These are phyloP conservation scores for Endocalyx cinctus DNA, from an alignment of 2,329 filamentous ascomycete species.

Conservation along the genomic window DNA sequence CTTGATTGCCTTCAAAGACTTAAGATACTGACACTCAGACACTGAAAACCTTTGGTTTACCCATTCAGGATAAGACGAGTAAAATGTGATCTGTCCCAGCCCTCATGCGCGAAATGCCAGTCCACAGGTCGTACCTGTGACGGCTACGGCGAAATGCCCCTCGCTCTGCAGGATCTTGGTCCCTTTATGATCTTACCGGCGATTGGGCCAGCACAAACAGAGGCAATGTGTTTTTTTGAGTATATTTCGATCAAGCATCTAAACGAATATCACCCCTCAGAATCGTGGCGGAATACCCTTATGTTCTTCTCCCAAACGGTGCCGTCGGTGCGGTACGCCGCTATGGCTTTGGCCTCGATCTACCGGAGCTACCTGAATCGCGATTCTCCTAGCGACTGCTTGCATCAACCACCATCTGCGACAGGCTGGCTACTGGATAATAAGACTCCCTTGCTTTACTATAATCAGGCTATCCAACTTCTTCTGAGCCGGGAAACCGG, in stretches of 20 bases:
- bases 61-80: conserved; percentile 29
- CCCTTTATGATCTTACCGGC: conserved; percentile 20
- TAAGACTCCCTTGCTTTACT: conserved; percentile 21
- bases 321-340: conserved; percentile 30
- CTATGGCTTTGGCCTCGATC: conserved; percentile 25
- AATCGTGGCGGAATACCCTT: conserved; percentile 28
- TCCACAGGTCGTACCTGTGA: conserved; percentile 35
- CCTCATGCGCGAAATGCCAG: conserved; percentile 30
- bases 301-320: conserved; percentile 32
- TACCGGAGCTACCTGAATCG: conserved; percentile 21
- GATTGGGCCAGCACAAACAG: conserved; percentile 14
- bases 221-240: conserved; percentile 27
- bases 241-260: conserved; percentile 21
- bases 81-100: conserved; percentile 31
- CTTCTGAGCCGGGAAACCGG: conserved; percentile 20
- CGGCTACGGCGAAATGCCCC: conserved; percentile 19
- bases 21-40: conserved; percentile 9
- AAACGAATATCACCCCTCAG: conserved; percentile 26
- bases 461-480: conserved; percentile 25
- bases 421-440: conserved; percentile 12
- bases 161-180: conserved; percentile 10
- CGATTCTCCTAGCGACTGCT: conserved; percentile 7
- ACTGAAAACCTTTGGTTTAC: not conserved
- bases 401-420: conserved; percentile 2
- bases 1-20: conserved; percentile 5